Conservation (phyloP, 331 rosid genomes). For the Quercus phellos region DNA sequence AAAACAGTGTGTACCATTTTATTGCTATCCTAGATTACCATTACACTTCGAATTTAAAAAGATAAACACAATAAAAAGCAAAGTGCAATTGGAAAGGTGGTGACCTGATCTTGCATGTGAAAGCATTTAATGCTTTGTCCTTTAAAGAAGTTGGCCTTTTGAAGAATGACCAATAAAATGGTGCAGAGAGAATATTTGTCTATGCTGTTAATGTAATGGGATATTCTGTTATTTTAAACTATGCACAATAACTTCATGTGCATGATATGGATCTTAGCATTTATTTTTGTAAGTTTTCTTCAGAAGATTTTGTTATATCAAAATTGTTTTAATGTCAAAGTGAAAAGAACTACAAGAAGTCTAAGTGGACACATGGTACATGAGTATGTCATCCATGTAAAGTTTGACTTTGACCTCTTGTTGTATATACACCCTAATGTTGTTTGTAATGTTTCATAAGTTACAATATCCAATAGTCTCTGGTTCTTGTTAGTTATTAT, state of each 20-base stretch:
- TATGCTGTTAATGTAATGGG: background rate
- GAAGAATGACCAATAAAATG: background rate
- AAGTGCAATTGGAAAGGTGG: background rate
- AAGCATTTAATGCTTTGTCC: background rate
- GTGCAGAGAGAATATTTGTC: background rate
- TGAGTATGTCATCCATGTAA: background rate
- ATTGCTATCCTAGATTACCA: background rate
- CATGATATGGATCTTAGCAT: background rate
- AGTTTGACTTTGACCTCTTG: background rate
- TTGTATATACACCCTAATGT: background rate
- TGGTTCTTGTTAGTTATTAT: background rate
- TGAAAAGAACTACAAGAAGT: background rate
- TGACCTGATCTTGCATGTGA: background rate
- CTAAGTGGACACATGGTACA: background rate
- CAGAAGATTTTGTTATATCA: background rate
- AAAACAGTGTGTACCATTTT: background rate
- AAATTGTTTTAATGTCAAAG: background rate
- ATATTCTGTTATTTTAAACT: too few relatives aligned
- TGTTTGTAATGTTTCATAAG: background rate
- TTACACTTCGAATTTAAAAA: background rate
- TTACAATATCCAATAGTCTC: background rate
- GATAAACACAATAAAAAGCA: background rate
- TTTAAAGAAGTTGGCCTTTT: background rate
- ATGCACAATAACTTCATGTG: background rate
- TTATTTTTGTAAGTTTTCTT: background rate